Evolutionary conservation across 164 flowering plant genomes (phyloP).

Genomic region (Tinospora cordifolia): DNA sequence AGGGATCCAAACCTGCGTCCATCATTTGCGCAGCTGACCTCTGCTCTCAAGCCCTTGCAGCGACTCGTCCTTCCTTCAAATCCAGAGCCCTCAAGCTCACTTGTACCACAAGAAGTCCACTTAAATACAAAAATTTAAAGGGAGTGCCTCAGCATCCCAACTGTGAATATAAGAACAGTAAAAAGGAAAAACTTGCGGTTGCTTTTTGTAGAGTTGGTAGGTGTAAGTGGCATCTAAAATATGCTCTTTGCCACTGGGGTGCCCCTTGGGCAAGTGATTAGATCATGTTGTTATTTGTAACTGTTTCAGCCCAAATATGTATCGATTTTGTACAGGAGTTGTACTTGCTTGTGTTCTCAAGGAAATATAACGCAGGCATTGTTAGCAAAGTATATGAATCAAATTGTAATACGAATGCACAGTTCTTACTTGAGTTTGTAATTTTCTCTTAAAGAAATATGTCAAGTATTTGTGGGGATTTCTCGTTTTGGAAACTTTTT

Average conservation of each 20-base stretch:
- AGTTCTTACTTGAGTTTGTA: too few relatives aligned
- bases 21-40: constrained; percentile 74
- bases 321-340: not conserved
- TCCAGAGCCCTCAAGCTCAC: constrained; percentile 45
- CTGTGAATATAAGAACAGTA: constrained; percentile 44
- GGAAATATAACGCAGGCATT: not conserved
- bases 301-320: not conserved
- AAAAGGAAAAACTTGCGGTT: constrained; percentile 22
- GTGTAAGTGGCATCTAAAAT: not conserved
- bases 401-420: not conserved
- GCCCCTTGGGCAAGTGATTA: not conserved
- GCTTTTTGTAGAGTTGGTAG: constrained; percentile 5
- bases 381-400: not conserved
- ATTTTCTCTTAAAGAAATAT: too few relatives aligned
- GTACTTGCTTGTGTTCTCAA: not conserved
- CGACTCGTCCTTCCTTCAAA: constrained; percentile 56
- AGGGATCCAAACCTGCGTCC: constrained; percentile 94
- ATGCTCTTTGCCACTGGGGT: not conserved
- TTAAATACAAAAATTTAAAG: constrained; percentile 54
- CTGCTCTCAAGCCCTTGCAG: constrained; percentile 76
- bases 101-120: constrained; percentile 43
- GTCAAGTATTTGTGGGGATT: too few relatives aligned
- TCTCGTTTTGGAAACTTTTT: too few relatives aligned
- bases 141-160: constrained; percentile 22
- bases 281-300: not conserved